Conservation (phyloP, 345 rosid genomes). For the Ceriops decandra region DNA sequence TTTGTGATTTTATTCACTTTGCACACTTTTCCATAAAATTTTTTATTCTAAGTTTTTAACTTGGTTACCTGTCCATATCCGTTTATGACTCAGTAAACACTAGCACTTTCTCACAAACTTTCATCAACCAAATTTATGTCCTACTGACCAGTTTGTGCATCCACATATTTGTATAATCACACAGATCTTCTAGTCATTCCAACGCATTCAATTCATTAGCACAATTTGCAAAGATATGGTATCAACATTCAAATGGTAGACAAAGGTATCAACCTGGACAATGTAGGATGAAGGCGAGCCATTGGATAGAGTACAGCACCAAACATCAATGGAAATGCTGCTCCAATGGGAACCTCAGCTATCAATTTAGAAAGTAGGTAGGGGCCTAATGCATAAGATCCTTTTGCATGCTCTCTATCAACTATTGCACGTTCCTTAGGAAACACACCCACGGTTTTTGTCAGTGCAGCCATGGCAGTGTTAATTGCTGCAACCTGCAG, state of each 20-base stretch:
- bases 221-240: background rate
- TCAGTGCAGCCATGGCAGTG: conserved; percentile 99
- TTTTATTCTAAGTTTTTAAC: too few relatives aligned
- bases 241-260: conserved; percentile 10
- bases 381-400: conserved; percentile 82
- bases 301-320: conserved; percentile 92
- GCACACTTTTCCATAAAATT: too few relatives aligned
- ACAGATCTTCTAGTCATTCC: too few relatives aligned
- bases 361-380: conserved; percentile 87
- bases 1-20: too few relatives aligned
- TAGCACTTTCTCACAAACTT: too few relatives aligned
- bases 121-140: too few relatives aligned
- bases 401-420: conserved; percentile 89
- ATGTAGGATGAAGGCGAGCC: conserved; percentile 83
- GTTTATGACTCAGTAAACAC: too few relatives aligned
- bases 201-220: background rate
- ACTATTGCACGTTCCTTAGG: conserved; percentile 96
- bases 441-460: conserved; percentile 93
- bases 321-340: conserved; percentile 91
- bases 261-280: conserved; percentile 54
- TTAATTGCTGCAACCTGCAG: conserved; percentile 89
- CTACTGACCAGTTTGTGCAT: too few relatives aligned
- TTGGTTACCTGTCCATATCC: too few relatives aligned
- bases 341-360: conserved; percentile 94
- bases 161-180: too few relatives aligned